Percentiles rank a stretch among this genome's conserved stretches.
Evolutionary conservation across 495 filamentous ascomycete genomes (phyloP).

Genomic region (Penicillium coffeae): DNA sequence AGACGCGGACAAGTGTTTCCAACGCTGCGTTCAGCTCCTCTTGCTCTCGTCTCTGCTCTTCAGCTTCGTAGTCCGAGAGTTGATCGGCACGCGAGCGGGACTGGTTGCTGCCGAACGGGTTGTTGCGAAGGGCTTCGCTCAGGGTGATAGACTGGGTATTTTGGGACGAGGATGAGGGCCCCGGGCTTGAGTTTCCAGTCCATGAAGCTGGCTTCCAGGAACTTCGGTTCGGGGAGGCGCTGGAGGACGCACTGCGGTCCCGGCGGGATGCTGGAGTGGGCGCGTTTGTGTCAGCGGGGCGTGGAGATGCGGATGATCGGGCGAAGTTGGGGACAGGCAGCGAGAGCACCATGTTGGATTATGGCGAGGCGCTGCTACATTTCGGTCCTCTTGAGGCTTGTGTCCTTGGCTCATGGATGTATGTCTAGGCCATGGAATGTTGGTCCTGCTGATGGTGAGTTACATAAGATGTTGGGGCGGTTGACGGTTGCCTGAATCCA

Average conservation of each 20-base stretch:
- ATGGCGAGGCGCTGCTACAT: slow-evolving; percentile 31
- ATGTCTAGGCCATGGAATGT: too few relatives aligned
- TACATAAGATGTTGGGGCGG: slow-evolving; percentile 3
- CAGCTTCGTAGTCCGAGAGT: slow-evolving; percentile 11
- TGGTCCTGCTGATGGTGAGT: slow-evolving; percentile 4
- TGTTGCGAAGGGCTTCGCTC: slow-evolving; percentile 40
- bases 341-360: slow-evolving; percentile 41
- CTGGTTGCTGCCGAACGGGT: slow-evolving; percentile 39
- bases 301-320: slow-evolving; percentile 30
- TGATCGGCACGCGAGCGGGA: slow-evolving; percentile 26
- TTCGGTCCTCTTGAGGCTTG: slow-evolving; percentile 4
- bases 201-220: slow-evolving; percentile 10
- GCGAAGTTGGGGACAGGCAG: slow-evolving; percentile 39
- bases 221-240: slow-evolving; percentile 19
- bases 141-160: slow-evolving; percentile 34
- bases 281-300: slow-evolving; percentile 25
- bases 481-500: slow-evolving; percentile 6
- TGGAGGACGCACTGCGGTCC: slow-evolving; percentile 15
- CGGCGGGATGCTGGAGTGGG: slow-evolving; percentile 15
- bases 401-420: neutral
- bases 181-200: neutral
- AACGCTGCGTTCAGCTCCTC: slow-evolving; percentile 73
- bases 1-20: slow-evolving; percentile 66
- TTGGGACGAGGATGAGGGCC: slow-evolving; percentile 9
- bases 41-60: slow-evolving; percentile 42